Evolutionary conservation across 1,284 basidiomycete species (phyloP).

Genomic region (Spongispora temasekensis): DNA sequence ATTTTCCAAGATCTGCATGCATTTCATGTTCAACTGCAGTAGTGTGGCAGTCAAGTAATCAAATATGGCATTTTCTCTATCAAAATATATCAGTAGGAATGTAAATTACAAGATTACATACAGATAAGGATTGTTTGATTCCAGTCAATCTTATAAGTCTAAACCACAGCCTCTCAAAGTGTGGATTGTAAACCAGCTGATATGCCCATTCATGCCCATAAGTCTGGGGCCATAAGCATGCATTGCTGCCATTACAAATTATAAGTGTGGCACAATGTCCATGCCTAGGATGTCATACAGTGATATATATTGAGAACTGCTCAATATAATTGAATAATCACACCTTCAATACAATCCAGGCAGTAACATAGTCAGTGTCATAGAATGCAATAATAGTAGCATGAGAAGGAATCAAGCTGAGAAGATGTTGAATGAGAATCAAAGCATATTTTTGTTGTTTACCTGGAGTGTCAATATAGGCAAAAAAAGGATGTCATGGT

Average conservation of each 20-base stretch:
- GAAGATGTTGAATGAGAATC: neutral
- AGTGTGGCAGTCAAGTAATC: conserved; percentile 15
- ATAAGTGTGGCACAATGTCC: neutral
- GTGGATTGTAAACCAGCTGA: neutral
- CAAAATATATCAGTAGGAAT: conserved; percentile 4
- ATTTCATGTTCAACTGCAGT: conserved; percentile 20
- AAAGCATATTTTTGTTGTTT: conserved; percentile 7
- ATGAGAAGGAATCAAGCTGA: neutral
- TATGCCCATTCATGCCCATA: neutral
- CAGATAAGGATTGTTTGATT: no score
- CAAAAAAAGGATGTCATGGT: conserved; percentile 1
- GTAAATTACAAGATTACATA: neutral
- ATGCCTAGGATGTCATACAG: neutral
- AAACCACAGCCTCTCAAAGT: no score
- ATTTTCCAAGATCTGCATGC: conserved; percentile 28
- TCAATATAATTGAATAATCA: neutral
- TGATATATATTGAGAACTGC: neutral
- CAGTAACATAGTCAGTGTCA: conserved; percentile 4
- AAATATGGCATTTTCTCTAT: neutral
- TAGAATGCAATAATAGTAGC: neutral
- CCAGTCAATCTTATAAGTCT: no score
- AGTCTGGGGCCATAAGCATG: no score
- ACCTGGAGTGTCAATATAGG: neutral
- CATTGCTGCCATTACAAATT: neutral
- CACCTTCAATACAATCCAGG: neutral